Evolutionary conservation across 2,329 filamentous ascomycete species (phyloP).

Genomic region (Chlorencoelia australis): DNA sequence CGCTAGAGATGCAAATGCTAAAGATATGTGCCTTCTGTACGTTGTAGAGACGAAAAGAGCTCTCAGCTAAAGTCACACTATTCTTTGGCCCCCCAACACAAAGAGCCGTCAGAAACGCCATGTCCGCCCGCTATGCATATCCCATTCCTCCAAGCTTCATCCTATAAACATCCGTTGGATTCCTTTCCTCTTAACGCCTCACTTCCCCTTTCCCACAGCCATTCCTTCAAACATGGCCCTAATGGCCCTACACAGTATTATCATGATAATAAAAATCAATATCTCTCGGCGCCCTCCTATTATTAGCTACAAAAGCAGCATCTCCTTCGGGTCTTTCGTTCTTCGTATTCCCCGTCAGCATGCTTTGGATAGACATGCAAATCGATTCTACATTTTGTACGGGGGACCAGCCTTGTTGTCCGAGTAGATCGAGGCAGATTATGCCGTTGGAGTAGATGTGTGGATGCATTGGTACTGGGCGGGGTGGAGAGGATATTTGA

Average conservation of each 20-base stretch:
- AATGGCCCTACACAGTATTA: constrained; percentile 57
- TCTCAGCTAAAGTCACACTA: too few relatives aligned
- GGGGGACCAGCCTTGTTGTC: constrained; percentile 82
- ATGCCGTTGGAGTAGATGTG: constrained; percentile 91
- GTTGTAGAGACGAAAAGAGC: too few relatives aligned
- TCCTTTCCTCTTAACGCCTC: too few relatives aligned
- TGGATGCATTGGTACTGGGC: constrained; percentile 82
- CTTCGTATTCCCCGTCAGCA: constrained; percentile 91
- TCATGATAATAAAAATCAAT: constrained; percentile 95
- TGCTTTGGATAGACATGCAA: constrained; percentile 95
- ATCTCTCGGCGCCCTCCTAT: constrained; percentile 70
- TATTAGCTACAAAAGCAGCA: constrained; percentile 75
- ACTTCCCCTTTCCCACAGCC: not conserved
- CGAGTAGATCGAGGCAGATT: constrained; percentile 91
- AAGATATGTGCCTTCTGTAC: too few relatives aligned
- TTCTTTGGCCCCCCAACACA: too few relatives aligned
- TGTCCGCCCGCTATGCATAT: not conserved
- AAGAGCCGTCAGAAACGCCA: too few relatives aligned
- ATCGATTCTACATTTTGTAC: constrained; percentile 96
- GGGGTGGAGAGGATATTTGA: constrained; percentile 39
- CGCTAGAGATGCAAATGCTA: too few relatives aligned
- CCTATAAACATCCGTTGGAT: too few relatives aligned
- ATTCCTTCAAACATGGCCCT: too few relatives aligned
- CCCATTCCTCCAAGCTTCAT: not conserved
- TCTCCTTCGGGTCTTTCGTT: constrained; percentile 86